Evolutionary conservation across 352 stramenopile genomes (phyloP), one percentile per base, ranked within the genome.

Genomic region (Phytopythium sindhum): DNA sequence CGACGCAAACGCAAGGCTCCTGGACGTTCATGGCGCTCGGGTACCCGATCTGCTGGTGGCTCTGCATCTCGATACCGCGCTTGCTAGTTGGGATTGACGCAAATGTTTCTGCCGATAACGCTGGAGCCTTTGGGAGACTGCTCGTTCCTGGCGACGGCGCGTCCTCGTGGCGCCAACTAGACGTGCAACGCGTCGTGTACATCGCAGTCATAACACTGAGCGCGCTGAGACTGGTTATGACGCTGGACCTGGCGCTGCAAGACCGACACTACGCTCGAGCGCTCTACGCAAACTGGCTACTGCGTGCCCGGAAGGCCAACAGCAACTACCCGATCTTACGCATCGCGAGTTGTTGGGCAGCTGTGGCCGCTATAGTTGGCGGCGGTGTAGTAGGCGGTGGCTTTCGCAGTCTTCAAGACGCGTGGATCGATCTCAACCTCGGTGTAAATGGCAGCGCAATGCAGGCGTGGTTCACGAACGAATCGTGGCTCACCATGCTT

Each of bases 21-120:
- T 88, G 77, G 77, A 87, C 81, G 31, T 79, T 90, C 31, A 28
- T 85, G 51, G 61, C 55, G n/a, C 44, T 70, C 55, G 33, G 60
- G 21, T 80, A 71, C 23, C 78, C 78, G 5, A 66, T 81, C 8
- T 14, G 70, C 7, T 89, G 78, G 78, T 64, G 59, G 23, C 42
- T 45, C 28, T 24, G 66, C 44, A 57, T 69, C 24, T 73, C 52
- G 24, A 0, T 61, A 68, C 53, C 19, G 44, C 67, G 26, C 60
- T 70, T 47, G 23, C 54, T 54, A 55, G 64, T 23, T 12, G 54
- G n/a, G 4, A 7, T 29, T 4, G 53, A 21, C 35, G 53, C 8
- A 2, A 2, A 7, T 2, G n/a, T 11, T 0, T n/a, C 10, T 11
- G 1, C n/a, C 2, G 53, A 23, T 10, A n/a, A 11, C 4, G 48